These are phyloP conservation scores for Acanthamoeba royreba DNA, from an alignment of 208 protist genomes.

Conservation along the genomic window DNA sequence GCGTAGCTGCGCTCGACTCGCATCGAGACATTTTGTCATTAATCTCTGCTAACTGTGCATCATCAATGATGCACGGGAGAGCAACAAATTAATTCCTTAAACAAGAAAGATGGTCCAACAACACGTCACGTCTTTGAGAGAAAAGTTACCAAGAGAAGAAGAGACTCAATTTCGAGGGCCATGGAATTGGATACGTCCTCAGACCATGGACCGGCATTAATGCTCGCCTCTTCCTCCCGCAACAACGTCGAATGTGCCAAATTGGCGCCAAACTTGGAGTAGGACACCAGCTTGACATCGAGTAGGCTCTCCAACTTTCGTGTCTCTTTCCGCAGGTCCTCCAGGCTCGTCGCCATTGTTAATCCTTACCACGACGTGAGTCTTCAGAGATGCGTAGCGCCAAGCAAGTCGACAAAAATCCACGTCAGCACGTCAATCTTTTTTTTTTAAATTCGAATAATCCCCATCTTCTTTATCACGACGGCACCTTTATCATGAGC, in stretches of 20 bases:
- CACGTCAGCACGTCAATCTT: too few relatives aligned
- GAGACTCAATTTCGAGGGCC: not conserved
- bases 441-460: too few relatives aligned
- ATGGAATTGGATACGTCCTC: conserved; percentile 23
- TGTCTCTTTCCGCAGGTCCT: not conserved
- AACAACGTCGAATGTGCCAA: conserved; percentile 16
- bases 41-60: not conserved
- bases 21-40: conserved; percentile 17
- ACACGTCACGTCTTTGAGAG: too few relatives aligned
- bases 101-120: too few relatives aligned
- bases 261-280: conserved; percentile 7
- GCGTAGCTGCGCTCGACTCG: not conserved
- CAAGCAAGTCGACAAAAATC: too few relatives aligned
- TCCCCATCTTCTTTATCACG: too few relatives aligned
- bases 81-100: too few relatives aligned
- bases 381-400: too few relatives aligned
- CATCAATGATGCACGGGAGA: too few relatives aligned
- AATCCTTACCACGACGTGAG: too few relatives aligned
- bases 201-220: not conserved
- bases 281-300: conserved; percentile 18
- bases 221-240: not conserved
- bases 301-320: conserved; percentile 6
- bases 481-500: too few relatives aligned
- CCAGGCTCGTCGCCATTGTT: too few relatives aligned
- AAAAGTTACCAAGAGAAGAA: not conserved